phyloP scores from a whole-genome alignment of 352 stramenopile genomes.

The Globisporangium carolinianum region DNA sequence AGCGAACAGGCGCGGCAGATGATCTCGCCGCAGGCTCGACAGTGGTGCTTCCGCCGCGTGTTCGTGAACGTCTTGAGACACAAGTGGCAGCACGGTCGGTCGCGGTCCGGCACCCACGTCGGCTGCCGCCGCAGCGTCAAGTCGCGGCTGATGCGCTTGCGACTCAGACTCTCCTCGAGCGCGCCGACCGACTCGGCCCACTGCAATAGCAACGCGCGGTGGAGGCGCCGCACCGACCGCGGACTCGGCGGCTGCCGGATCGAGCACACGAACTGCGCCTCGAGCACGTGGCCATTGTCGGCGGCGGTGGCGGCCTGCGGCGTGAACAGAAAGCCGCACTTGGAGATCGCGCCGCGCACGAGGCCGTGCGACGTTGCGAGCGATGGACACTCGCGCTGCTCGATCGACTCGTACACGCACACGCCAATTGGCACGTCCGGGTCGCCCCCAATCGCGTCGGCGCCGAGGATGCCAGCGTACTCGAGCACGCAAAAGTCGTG shows the following conservation, averaged over 20 bases:
- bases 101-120: conserved; percentile 78
- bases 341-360: conserved; percentile 65
- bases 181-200: conserved; percentile 60
- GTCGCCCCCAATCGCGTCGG: conserved; percentile 43
- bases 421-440: conserved; percentile 40
- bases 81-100: conserved; percentile 74
- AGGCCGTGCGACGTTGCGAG: conserved; percentile 68
- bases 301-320: conserved; percentile 43
- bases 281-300: conserved; percentile 13
- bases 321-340: conserved; percentile 74
- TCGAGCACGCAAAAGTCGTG: conserved; percentile 75
- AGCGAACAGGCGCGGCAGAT: conserved; percentile 78
- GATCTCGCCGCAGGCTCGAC: conserved; percentile 76
- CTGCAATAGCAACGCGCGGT: conserved; percentile 57
- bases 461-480: conserved; percentile 59
- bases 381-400: conserved; percentile 66
- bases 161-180: conserved; percentile 65
- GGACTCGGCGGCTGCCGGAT: conserved; percentile 68
- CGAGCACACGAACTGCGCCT: conserved; percentile 74
- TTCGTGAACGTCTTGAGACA: conserved; percentile 81
- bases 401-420: conserved; percentile 77
- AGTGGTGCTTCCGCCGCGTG: conserved; percentile 75
- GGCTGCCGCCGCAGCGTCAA: conserved; percentile 61
- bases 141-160: conserved; percentile 65
- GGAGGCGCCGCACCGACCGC: conserved; percentile 44